Evolutionary conservation across 2,329 filamentous ascomycete genomes (phyloP).

Genomic region (Pleochaeta shiraiana): DNA sequence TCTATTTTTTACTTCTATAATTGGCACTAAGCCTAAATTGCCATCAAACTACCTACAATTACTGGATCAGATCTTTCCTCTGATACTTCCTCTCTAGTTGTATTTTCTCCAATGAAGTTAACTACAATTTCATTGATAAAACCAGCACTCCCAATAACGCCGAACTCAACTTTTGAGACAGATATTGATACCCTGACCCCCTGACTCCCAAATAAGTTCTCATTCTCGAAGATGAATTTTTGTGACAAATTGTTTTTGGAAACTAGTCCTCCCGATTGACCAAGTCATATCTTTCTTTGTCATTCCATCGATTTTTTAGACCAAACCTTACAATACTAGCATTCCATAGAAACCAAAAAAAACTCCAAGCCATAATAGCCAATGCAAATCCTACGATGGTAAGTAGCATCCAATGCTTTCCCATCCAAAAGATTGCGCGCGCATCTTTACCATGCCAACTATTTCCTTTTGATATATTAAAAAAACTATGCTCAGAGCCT

Average conservation of each 20-base stretch:
- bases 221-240: too few relatives aligned
- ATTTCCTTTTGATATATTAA: slow-evolving; percentile 27
- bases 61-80: too few relatives aligned
- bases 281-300: slow-evolving; percentile 14
- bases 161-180: too few relatives aligned
- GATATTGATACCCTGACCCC: too few relatives aligned
- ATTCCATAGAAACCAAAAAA: slow-evolving; percentile 16
- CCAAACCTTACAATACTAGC: slow-evolving; percentile 11
- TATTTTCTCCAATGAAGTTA: too few relatives aligned
- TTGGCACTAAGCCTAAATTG: slow-evolving; percentile 21
- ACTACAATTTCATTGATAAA: too few relatives aligned
- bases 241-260: too few relatives aligned
- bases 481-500: slow-evolving; percentile 47
- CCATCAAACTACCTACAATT: not conserved
- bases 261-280: slow-evolving; percentile 16
- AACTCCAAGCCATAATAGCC: slow-evolving; percentile 13
- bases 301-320: slow-evolving; percentile 9
- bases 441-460: slow-evolving; percentile 28
- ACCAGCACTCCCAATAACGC: too few relatives aligned
- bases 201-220: too few relatives aligned
- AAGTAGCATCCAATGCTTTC: slow-evolving; percentile 21
- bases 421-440: slow-evolving; percentile 27
- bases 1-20: slow-evolving; percentile 34
- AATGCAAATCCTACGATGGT: slow-evolving; percentile 19
- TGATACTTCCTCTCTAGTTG: too few relatives aligned